Evolutionary conservation across 257 asterid species (phyloP), one percentile per base, ranked within the genome.

Genomic region (Ajuga chamaepitys): DNA sequence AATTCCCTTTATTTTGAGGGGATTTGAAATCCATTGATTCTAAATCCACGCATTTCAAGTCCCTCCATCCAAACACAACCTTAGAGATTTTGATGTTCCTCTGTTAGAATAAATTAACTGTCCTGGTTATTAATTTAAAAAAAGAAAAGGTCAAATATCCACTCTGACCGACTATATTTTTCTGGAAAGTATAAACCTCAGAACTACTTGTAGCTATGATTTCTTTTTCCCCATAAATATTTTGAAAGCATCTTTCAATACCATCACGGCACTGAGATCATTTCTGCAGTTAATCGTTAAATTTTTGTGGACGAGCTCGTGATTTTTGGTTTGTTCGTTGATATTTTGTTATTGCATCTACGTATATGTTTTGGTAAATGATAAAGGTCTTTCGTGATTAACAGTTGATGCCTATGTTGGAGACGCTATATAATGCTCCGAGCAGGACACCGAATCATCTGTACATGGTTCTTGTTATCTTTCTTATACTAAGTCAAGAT

Each of bases 401-500:
- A 70, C 89, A 94, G 99, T 72, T 94, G 82, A 81, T 94, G 89
- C 97, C 99, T 37, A 74, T 94, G 96, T 77, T 94, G 84, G 96
- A 90, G 70, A 85, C 96, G n/a, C 77, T 94, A 10, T 94, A 94
- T 76, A 88, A 90, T 74, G 95, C 96, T 61, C 79, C 89, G 26
- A 80, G 74, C 65, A 86, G 92, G 86, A 77, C 93, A 7, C 76
- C 98, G 60, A 90, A 90, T 77, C 98, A 88, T 74, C 90, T 94
- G 30, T 90, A 94, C 73, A 90, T 94, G 97, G 95, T 94, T 78
- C 85, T 94, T 66, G 83, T 94, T 46, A 82, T 88, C 71, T 84
- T 94, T 79, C 97, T 94, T 62, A 94, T 94, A 71, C 88, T 94
- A 58, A 86, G 99, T 83, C 99, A 94, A 78, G 99, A 90, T 75